Conservation (phyloP, 805 yeast genomes). For the Hanseniaspora thailandica region DNA sequence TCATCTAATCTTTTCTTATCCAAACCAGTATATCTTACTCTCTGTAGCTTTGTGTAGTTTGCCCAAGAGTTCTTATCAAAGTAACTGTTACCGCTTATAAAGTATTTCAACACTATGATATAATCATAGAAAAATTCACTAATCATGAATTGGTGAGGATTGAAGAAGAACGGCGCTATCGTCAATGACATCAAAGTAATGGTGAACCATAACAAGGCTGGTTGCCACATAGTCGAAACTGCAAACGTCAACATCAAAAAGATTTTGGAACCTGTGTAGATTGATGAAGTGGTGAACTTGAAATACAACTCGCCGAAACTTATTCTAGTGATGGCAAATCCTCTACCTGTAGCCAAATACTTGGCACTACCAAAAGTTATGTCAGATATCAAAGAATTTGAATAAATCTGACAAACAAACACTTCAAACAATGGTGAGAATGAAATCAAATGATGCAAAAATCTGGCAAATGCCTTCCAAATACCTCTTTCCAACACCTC, state of each 20-base stretch:
- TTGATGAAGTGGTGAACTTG: conserved; percentile 61
- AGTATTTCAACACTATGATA: conserved; percentile 55
- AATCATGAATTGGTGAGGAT: conserved; percentile 66
- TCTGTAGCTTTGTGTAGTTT: conserved; percentile 54
- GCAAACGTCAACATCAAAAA: conserved; percentile 64
- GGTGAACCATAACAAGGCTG: conserved; percentile 65
- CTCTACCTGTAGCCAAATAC: conserved; percentile 87
- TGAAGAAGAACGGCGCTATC: conserved; percentile 61
- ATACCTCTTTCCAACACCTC: conserved; percentile 79
- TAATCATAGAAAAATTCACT: conserved; percentile 62
- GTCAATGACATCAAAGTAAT: conserved; percentile 53
- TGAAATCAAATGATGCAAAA: conserved; percentile 65
- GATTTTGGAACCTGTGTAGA: conserved; percentile 64
- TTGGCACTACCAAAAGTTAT: conserved; percentile 83
- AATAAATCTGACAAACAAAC: conserved; percentile 86
- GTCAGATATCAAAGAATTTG: conserved; percentile 63
- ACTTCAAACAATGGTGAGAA: conserved; percentile 89
- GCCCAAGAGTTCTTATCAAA: conserved; percentile 71
- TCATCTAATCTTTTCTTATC: conserved; percentile 62
- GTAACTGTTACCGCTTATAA: conserved; percentile 63
- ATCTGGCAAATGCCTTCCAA: conserved; percentile 58
- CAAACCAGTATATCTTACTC: conserved; percentile 88
- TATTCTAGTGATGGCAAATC: conserved; percentile 75
- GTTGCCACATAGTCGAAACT: conserved; percentile 70
- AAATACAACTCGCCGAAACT: conserved; percentile 65